These are phyloP conservation scores for Adansonia gregorii DNA, from an alignment of 441 rosid genomes.

Conservation along the genomic window DNA sequence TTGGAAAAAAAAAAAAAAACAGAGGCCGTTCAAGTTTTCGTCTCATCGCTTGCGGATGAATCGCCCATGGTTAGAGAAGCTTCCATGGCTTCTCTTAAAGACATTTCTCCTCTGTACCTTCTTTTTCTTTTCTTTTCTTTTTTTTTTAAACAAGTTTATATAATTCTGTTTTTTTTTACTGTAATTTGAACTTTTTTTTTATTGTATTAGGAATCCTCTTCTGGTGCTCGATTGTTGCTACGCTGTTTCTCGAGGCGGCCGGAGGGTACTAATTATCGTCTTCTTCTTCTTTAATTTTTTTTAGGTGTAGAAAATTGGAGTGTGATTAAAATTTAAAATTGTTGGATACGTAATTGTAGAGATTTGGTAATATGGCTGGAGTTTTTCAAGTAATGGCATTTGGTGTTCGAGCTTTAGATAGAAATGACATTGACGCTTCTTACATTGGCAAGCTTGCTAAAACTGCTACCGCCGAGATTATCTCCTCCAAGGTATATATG, in stretches of 20 bases:
- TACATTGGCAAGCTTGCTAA: conserved; percentile 90
- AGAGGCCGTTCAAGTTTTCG: conserved; percentile 92
- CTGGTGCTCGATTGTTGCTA: conserved; percentile 93
- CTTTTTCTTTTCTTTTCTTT: not conserved
- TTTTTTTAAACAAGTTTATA: not conserved
- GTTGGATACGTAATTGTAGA: conserved; percentile 46
- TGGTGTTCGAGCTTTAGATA: conserved; percentile 67
- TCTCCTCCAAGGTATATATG: conserved; percentile 80
- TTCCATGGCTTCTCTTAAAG: conserved; percentile 85
- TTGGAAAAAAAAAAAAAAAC: conserved; percentile 22
- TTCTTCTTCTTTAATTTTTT: not conserved
- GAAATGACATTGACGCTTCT: conserved; percentile 63
- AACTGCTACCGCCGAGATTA: conserved; percentile 89
- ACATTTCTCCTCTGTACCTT: conserved; percentile 67
- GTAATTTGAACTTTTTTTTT: conserved; percentile 20
- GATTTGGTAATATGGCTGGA: conserved; percentile 95
- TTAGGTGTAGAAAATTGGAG: not conserved
- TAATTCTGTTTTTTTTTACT: not conserved
- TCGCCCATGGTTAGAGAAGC: conserved; percentile 73
- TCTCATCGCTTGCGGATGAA: conserved; percentile 88
- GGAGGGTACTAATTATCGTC: conserved; percentile 55
- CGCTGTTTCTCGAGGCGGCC: conserved; percentile 87
- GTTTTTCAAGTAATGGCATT: conserved; percentile 93
- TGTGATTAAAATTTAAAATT: conserved; percentile 12
- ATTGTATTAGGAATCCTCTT: conserved; percentile 75